These are phyloP conservation scores for Aquilaria agallochum DNA, from an alignment of 441 rosid genomes.

Conservation along the genomic window DNA sequence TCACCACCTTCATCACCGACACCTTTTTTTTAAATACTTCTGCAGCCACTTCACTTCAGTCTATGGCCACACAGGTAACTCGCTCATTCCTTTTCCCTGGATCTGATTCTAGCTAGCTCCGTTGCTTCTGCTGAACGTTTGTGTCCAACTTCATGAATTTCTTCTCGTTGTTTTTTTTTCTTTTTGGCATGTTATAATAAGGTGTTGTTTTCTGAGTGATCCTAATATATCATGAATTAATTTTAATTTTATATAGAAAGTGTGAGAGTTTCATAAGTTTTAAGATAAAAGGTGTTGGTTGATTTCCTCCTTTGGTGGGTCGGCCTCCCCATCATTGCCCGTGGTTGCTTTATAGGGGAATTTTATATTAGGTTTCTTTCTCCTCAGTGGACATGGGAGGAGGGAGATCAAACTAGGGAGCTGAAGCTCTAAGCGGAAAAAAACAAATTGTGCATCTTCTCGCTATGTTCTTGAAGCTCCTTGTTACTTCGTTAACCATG, in stretches of 20 bases:
- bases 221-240: background rate
- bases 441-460: too few species aligned
- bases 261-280: too few species aligned
- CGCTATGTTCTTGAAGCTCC: too few species aligned
- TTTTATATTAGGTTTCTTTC: too few species aligned
- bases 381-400: too few species aligned
- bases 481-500: too few species aligned
- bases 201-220: slow-evolving; percentile 6
- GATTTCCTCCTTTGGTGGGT: too few species aligned
- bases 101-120: background rate
- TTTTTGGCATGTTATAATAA: background rate
- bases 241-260: background rate
- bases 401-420: too few species aligned
- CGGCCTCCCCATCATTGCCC: too few species aligned
- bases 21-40: slow-evolving; percentile 3
- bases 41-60: slow-evolving; percentile 3
- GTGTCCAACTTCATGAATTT: background rate
- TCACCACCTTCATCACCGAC: background rate
- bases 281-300: too few species aligned
- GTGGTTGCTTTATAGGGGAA: too few species aligned
- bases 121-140: background rate
- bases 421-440: too few species aligned
- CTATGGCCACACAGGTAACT: slow-evolving; percentile 39
- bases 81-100: background rate
- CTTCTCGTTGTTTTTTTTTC: slow-evolving; percentile 3